Evolutionary conservation across 495 filamentous ascomycete genomes (phyloP), one percentile per base, ranked within the genome.

Genomic region (Cercophora sp.): DNA sequence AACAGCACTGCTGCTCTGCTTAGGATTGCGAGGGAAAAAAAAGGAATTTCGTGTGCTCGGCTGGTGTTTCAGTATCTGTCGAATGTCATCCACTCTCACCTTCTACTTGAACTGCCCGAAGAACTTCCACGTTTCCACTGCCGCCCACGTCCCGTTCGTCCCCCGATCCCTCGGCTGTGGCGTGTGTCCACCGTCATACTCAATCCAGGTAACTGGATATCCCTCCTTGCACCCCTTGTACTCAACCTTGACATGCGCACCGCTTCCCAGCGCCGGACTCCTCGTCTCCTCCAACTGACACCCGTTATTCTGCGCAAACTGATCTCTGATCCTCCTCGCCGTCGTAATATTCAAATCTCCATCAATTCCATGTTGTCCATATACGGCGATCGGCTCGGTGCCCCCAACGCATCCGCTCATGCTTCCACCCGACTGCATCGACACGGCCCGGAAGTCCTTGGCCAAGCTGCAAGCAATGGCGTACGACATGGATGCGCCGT

Each of bases 401-500:
- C 72, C 71, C 2, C 62, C 65, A 1, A 45, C 54, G 52, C 71
- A 74, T 2, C 71, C 71, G 37, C 64, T 36, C 0, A 56, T 20
- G 3, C 16, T 4, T 1, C 20, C 37, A 1, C 53, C 73, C 5
- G 69, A 73, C 19, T 73, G 44, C 0, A 65, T 66, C 19, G 69
- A 66, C 9, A 77, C 70, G 9, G 70, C 73, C 24, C 65, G 67
- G 55, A 74, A 66, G n/a, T 62, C 55, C 24, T 68, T 61, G 0
- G 63, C 57, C 4, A 59, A 60, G 1, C 67, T 53, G 35, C 73
- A 77, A 8, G 73, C 72, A 22, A 77, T 51, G 2, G 68, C 54
- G 36, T 68, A 73, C 8, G 66, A 70, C 73, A 77, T 75, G 18
- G 62, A 63, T 9, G 58, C 73, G 19, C 73, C 73, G 59, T 71